Base-by-base conservation (phyloP, 2,329 filamentous ascomycete genomes). In the Rugonectria rugulosa region DNA sequence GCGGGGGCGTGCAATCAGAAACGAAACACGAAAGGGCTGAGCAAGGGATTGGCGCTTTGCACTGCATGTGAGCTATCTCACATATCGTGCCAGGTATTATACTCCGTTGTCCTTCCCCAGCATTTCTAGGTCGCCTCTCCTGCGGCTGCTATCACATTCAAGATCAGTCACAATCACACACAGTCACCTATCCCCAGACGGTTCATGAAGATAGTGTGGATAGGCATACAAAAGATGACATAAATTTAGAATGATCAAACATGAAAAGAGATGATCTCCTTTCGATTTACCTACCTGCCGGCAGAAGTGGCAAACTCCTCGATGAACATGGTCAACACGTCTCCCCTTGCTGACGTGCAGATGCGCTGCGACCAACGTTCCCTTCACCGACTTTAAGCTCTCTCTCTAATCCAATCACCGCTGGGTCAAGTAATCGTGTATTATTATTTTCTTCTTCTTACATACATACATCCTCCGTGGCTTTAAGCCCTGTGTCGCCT, bases 361-460 rank as follows among this genome's bases (percentile, higher is more conserved):
- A 34, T 36, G 27, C 38, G 44, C 32, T 5, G n/a, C 36, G 26
- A 27, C 23, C 24, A 37, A 46, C 19, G 27, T 34, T 29, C 53
- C 40, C 27, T n/a, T 49, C 53, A 56, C 53, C 53, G 53, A 56
- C 53, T 56, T 46, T n/a, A n/a, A n/a, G n/a, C n/a, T n/a, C n/a
- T n/a, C n/a, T n/a, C n/a, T n/a, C n/a, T n/a, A n/a, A n/a, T n/a
- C n/a, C n/a, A n/a, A n/a, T n/a, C n/a, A n/a, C n/a, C n/a, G n/a
- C n/a, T n/a, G n/a, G n/a, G n/a, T n/a, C n/a, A n/a, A n/a, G n/a
- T n/a, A n/a, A n/a, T n/a, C n/a, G n/a, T n/a, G n/a, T n/a, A n/a
- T n/a, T n/a, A n/a, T n/a, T n/a, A n/a, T n/a, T n/a, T n/a, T n/a
- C n/a, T n/a, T n/a, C n/a, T n/a, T n/a, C n/a, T n/a, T n/a, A n/a